A percentile compares a stretch with the other conserved stretches of the same genome.
Evolutionary conservation across 2,329 filamentous ascomycete species (phyloP).

Genomic region (Dactylellina haptotyla): DNA sequence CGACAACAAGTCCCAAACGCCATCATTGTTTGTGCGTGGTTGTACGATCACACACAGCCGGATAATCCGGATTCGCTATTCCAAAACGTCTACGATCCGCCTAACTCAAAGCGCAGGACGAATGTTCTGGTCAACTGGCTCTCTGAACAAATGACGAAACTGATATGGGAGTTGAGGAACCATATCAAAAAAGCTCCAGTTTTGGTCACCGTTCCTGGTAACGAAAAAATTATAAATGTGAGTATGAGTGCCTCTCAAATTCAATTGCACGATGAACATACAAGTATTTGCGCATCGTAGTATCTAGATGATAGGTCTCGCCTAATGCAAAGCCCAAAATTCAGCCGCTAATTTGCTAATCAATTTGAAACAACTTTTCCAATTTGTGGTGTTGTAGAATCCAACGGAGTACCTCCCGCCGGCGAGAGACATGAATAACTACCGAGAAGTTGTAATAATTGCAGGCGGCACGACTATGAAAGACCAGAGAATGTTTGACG

Average conservation of each 20-base stretch:
- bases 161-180: not conserved
- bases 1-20: not conserved
- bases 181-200: not conserved
- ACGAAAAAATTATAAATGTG: conserved; percentile 11
- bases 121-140: conserved; percentile 12
- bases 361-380: not conserved
- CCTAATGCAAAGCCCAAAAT: too few species aligned
- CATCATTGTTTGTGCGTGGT: conserved; percentile 2
- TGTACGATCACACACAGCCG: conserved; percentile 15
- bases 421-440: not conserved
- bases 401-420: conserved; percentile 3
- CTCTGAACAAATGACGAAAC: not conserved
- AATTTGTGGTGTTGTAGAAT: not conserved
- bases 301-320: too few species aligned
- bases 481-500: conserved; percentile 14
- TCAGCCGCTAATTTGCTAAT: too few species aligned
- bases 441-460: not conserved
- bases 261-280: not conserved
- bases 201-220: conserved; percentile 5
- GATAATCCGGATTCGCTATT: not conserved
- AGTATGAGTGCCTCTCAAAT: not conserved
- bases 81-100: conserved; percentile 16
- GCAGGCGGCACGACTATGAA: not conserved
- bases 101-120: not conserved
- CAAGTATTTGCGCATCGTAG: too few species aligned